These are phyloP conservation scores for Pythium sp. DNA, from an alignment of 352 stramenopile species.

Conservation along the genomic window DNA sequence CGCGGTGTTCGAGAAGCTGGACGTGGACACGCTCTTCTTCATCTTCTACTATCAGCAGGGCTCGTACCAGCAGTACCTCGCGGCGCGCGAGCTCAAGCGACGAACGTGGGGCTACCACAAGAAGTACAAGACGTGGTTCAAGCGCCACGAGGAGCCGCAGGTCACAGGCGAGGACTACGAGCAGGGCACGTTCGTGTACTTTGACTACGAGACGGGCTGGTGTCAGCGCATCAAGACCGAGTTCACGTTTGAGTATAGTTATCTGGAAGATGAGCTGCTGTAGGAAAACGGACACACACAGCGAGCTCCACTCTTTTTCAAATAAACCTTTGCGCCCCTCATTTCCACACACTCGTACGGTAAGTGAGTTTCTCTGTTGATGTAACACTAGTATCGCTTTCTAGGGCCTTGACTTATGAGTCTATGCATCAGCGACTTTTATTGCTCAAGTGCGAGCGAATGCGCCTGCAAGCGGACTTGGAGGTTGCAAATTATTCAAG, in stretches of 20 bases:
- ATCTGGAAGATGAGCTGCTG: conserved; percentile 92
- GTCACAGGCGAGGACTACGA: conserved; percentile 98
- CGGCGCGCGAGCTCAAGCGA: conserved; percentile 97
- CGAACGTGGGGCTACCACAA: conserved; percentile 99
- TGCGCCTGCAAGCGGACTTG: too few species aligned
- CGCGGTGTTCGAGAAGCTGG: conserved; percentile 96
- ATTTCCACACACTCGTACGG: background rate
- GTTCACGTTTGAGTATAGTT: conserved; percentile 99
- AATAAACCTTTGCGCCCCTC: background rate
- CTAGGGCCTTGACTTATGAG: too few species aligned
- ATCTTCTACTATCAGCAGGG: conserved; percentile 99
- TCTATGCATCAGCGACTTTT: too few species aligned
- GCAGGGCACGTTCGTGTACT: conserved; percentile 99
- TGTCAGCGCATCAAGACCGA: conserved; percentile 98
- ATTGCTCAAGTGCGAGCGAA: too few species aligned
- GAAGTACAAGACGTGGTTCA: conserved; percentile 99
- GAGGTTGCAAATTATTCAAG: too few species aligned
- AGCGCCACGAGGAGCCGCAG: conserved; percentile 96
- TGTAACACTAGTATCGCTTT: too few species aligned
- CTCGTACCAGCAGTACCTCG: conserved; percentile 99
- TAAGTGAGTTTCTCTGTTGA: too few species aligned
- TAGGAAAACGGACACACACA: conserved; percentile 1
- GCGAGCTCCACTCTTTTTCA: background rate
- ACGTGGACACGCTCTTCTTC: conserved; percentile 98
- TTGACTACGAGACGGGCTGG: conserved; percentile 99